These are phyloP conservation scores for Fusarium siculi DNA, from an alignment of 2,329 filamentous ascomycete species.

Conservation along the genomic window DNA sequence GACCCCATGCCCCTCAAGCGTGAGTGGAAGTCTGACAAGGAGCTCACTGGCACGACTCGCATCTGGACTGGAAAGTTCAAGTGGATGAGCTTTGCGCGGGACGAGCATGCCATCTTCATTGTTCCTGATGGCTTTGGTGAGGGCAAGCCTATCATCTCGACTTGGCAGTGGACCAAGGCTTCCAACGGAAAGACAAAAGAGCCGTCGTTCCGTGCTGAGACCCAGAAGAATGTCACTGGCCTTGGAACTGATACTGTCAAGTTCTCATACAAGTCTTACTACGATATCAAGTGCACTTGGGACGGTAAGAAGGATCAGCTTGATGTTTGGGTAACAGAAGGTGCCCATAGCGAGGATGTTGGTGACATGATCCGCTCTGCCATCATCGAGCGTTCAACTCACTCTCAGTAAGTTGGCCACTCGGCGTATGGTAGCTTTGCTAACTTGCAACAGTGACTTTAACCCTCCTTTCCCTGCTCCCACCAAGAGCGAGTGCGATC, in stretches of 20 bases:
- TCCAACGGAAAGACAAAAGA: slow-evolving; percentile 1
- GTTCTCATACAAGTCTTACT: slow-evolving; percentile 23
- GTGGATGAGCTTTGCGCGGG: slow-evolving; percentile 9
- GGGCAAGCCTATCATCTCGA: slow-evolving; percentile 29
- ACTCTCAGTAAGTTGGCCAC: slow-evolving; percentile 10
- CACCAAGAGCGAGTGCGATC: slow-evolving; percentile 22
- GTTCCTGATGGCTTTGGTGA: slow-evolving; percentile 32
- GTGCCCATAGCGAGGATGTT: background rate
- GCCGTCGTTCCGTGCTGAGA: background rate
- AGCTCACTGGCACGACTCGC: background rate
- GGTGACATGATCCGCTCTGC: slow-evolving; percentile 15
- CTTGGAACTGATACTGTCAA: background rate
- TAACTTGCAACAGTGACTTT: slow-evolving; percentile 9
- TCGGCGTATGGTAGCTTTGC: accelerated
- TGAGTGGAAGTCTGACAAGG: slow-evolving; percentile 21
- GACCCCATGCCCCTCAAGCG: background rate
- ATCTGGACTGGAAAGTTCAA: slow-evolving; percentile 40
- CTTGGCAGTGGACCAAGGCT: slow-evolving; percentile 33
- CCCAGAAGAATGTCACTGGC: background rate
- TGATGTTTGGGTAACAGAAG: slow-evolving; percentile 12
- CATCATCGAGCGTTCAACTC: slow-evolving; percentile 3
- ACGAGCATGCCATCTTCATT: slow-evolving; percentile 36
- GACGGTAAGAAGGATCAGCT: slow-evolving; percentile 22
- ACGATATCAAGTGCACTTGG: slow-evolving; percentile 28
- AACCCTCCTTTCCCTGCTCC: background rate